phyloP scores from a whole-genome alignment of 75 land plant species.

The Chamaecyparis obtusa region DNA sequence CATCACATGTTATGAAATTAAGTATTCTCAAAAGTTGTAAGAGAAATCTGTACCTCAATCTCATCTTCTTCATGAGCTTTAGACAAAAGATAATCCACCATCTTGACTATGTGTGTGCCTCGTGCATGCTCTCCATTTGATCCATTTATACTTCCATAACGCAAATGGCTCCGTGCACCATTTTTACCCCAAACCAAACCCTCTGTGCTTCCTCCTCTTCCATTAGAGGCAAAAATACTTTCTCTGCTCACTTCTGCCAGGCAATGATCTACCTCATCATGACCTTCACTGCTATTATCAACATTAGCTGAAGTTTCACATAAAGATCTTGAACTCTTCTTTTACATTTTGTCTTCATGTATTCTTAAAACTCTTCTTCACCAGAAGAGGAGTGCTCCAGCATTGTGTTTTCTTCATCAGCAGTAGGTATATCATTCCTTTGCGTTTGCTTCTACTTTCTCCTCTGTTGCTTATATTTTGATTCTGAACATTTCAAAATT shows the following conservation, averaged over 20 bases:
- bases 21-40: not conserved
- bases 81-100: conserved; percentile 54
- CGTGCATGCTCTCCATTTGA: conserved; percentile 40
- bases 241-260: conserved; percentile 36
- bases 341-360: conserved; percentile 26
- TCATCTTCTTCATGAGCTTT: conserved; percentile 40
- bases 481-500: conserved; percentile 25
- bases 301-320: conserved; percentile 12
- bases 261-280: conserved; percentile 18
- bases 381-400: conserved; percentile 52
- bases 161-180: conserved; percentile 71
- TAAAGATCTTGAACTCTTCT: conserved; percentile 32
- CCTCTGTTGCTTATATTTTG: conserved; percentile 27
- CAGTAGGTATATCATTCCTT: conserved; percentile 27
- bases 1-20: not conserved
- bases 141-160: conserved; percentile 55
- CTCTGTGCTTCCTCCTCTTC: conserved; percentile 37
- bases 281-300: conserved; percentile 35
- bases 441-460: conserved; percentile 34
- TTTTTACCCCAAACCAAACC: conserved; percentile 71
- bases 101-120: conserved; percentile 43
- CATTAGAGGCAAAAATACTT: conserved; percentile 23
- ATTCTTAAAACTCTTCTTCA: conserved; percentile 40
- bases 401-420: conserved; percentile 49
- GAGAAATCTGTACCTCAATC: conserved; percentile 37